Conservation (phyloP, 169 alveolate species). For the Cryptosporidium baileyi region DNA sequence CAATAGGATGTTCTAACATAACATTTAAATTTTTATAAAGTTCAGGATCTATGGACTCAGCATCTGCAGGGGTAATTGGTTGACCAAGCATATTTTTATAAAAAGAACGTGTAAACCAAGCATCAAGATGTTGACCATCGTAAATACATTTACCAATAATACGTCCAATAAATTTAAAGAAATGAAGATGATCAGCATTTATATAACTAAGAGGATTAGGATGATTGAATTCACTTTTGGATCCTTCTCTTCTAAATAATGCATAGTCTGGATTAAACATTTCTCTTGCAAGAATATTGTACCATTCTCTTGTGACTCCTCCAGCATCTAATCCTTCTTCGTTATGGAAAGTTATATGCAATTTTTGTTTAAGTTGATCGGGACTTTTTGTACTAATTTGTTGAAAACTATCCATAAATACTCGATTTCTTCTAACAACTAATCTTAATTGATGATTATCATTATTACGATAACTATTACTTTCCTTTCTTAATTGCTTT, state of each 20-base stretch:
- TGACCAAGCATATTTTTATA: slow-evolving; percentile 97
- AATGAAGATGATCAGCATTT: slow-evolving; percentile 93
- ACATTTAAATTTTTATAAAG: slow-evolving; percentile 93
- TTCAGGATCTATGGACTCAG: slow-evolving; percentile 98
- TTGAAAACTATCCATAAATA: slow-evolving; percentile 93
- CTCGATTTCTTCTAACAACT: slow-evolving; percentile 91
- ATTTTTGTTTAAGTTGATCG: slow-evolving; percentile 93
- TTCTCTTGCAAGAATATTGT: slow-evolving; percentile 93
- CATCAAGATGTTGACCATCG: slow-evolving; percentile 95
- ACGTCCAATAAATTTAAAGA: slow-evolving; percentile 98
- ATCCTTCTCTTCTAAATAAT: slow-evolving; percentile 88
- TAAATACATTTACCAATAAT: slow-evolving; percentile 96
- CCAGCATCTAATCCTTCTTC: slow-evolving; percentile 99
- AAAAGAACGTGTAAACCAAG: slow-evolving; percentile 96
- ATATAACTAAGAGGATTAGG: slow-evolving; percentile 94
- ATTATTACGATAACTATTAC: slow-evolving; percentile 72
- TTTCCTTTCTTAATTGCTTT: slow-evolving; percentile 81
- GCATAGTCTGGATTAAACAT: slow-evolving; percentile 98
- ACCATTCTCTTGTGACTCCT: slow-evolving; percentile 99
- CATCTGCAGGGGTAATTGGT: slow-evolving; percentile 93
- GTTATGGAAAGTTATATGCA: slow-evolving; percentile 91
- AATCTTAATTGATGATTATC: slow-evolving; percentile 80
- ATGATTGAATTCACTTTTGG: slow-evolving; percentile 90
- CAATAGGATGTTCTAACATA: slow-evolving; percentile 91
- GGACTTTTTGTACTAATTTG: slow-evolving; percentile 87